Evolutionary conservation across 73 alveolate genomes (phyloP).

Genomic region (Diophrys appendiculata): DNA sequence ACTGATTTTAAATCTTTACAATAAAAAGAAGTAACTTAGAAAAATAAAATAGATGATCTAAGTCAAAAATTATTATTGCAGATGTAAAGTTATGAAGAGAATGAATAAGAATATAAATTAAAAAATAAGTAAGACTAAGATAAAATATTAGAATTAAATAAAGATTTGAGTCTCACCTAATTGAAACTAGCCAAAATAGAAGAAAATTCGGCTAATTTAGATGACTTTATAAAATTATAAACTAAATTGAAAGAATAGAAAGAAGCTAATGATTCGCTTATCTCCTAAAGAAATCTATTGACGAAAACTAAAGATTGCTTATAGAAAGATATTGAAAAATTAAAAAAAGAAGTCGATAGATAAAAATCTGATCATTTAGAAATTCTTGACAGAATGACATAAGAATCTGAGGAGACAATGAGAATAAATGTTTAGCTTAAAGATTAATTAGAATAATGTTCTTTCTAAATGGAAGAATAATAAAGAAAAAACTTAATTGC

Average conservation of each 20-base stretch:
- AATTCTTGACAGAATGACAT: not conserved
- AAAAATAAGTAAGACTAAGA: not conserved
- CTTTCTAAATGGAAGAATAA: not conserved
- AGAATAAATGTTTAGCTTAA: not conserved
- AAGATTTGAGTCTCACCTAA: not conserved
- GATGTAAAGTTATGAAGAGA: not conserved
- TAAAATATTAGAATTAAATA: not conserved
- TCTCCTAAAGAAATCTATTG: conserved; percentile 54
- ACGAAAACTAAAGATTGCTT: conserved; percentile 41
- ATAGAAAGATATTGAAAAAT: conserved; percentile 50
- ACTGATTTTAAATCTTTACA: no score
- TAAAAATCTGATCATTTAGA: not conserved
- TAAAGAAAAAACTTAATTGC: not conserved
- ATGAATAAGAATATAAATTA: conserved; percentile 5
- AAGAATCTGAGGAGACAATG: not conserved
- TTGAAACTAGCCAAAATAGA: not conserved
- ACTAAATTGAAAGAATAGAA: not conserved
- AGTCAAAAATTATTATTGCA: no score
- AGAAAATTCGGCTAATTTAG: not conserved
- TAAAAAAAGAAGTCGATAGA: conserved; percentile 26
- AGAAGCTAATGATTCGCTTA: conserved; percentile 49
- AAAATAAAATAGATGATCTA: no score
- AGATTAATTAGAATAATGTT: not conserved
- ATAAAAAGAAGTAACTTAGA: no score
- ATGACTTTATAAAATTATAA: conserved; percentile 9